Base-by-base conservation (phyloP, 192 early-diverging fungal genomes). In the Gamsiella multidivaricata region DNA sequence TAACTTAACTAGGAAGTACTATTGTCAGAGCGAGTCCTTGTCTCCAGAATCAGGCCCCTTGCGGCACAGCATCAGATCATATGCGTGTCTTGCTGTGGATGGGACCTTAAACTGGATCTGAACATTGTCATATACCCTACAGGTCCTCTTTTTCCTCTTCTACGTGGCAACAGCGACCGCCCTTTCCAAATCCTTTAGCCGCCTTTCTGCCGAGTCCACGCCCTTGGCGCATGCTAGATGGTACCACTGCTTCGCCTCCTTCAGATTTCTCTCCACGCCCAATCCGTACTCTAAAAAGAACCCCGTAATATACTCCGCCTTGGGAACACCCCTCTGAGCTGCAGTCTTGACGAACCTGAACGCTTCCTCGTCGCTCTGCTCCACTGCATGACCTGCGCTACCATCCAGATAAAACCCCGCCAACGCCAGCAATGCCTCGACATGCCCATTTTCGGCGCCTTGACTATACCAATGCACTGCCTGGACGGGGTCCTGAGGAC, bases 321-420 rank as follows among this genome's bases (percentile, higher is more conserved):
- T 78, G 14, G 74, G 60, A 0, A 78, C 74, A 7, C 74, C 74
- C 45, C 65, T 41, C 20, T 64, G 59, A 1, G 74, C 74, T 20
- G 74, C 74, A 2, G 74, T 53, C 31, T 57, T 69, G 17, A 78
- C 74, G 59, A 37, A 59, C 12, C 74, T 23, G 32, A 78, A 78
- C 0, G 74, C 74, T 20, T 69, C 74, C 22, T 78, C 74, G 22
- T 78, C 65, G 25, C 74, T 78, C 25, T 78, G 74, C 32, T 64
- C 74, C 28, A 60, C 74, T 28, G 74, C 74, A 5, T 4, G 20
- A 18, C 74, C 74, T 17, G 74, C 74, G 46, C 74, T 69, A 43
- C 94, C 94, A 23, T 89, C 90, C 26, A 95, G 70, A 65, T 94
- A 95, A 82, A 93, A 92, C 11, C 91, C 92, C 22, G 90, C 89